A percentile compares a stretch with the other conserved stretches of the same genome.
Conservation (phyloP, 2,329 filamentous ascomycete genomes). For the Sporothrix inflata region DNA sequence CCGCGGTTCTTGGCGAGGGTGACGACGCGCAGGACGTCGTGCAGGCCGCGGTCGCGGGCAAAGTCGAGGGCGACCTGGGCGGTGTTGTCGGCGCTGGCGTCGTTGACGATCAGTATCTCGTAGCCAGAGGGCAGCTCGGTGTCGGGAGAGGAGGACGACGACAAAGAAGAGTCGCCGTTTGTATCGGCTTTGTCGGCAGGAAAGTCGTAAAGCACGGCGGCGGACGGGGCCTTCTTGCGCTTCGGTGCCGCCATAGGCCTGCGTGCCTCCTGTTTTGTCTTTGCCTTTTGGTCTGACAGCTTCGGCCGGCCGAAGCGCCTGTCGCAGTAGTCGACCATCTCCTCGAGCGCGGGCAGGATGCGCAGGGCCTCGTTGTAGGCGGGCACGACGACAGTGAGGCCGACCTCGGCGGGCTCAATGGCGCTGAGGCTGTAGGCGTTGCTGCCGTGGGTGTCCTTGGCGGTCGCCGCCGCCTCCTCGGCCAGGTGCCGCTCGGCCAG, state of each 20-base stretch:
- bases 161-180: neutral
- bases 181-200: conserved; percentile 41
- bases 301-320: conserved; percentile 66
- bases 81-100: conserved; percentile 84
- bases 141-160: neutral
- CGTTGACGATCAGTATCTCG: conserved; percentile 90
- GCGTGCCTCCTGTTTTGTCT: conserved; percentile 34
- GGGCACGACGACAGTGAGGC: conserved; percentile 88
- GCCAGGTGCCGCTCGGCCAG: conserved; percentile 61
- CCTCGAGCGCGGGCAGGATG: conserved; percentile 81
- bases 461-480: conserved; percentile 38
- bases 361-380: conserved; percentile 93
- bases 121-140: conserved; percentile 61
- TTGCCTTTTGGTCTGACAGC: conserved; percentile 36
- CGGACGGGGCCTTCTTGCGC: conserved; percentile 22
- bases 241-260: conserved; percentile 24
- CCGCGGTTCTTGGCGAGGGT: conserved; percentile 80
- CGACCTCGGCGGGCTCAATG: conserved; percentile 77
- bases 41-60: conserved; percentile 70
- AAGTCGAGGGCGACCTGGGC: conserved; percentile 80
- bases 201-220: conserved; percentile 42
- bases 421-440: conserved; percentile 54
- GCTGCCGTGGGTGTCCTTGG: conserved; percentile 39
- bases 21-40: conserved; percentile 81
- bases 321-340: conserved; percentile 87